A percentile compares a stretch with the other conserved stretches of the same genome.
phyloP scores from a whole-genome alignment of 1,284 basidiomycete species.

The Apiotrichum porosum region DNA sequence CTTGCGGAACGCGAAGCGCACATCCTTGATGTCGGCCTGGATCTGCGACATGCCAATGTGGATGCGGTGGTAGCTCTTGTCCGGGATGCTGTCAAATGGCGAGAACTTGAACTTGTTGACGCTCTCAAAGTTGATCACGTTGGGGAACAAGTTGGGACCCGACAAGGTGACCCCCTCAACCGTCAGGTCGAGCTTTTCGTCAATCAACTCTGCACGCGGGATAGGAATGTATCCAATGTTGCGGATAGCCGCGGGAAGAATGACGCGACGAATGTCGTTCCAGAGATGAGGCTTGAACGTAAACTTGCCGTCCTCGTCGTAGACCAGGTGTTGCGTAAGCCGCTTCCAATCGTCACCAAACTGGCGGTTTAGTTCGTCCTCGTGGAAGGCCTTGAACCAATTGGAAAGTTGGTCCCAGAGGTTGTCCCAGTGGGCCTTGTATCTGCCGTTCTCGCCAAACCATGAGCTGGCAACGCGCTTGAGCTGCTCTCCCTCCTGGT shows the following conservation, averaged over 20 bases:
- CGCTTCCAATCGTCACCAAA: slow-evolving; percentile 80
- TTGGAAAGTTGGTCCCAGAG: slow-evolving; percentile 64
- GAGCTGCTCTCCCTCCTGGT: slow-evolving; percentile 58
- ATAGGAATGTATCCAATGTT: slow-evolving; percentile 83
- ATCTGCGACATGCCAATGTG: slow-evolving; percentile 73
- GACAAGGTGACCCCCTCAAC: slow-evolving; percentile 84
- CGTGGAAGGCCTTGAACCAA: slow-evolving; percentile 78
- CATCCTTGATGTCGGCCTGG: slow-evolving; percentile 89
- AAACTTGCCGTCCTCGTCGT: slow-evolving; percentile 69
- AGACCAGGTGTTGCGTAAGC: slow-evolving; percentile 74
- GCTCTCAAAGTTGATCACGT: slow-evolving; percentile 72
- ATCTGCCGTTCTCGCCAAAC: slow-evolving; percentile 66
- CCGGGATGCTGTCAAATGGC: slow-evolving; percentile 60
- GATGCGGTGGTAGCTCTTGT: slow-evolving; percentile 62
- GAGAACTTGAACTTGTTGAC: slow-evolving; percentile 79
- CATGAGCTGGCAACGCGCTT: slow-evolving; percentile 21
- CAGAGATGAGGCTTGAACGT: slow-evolving; percentile 86
- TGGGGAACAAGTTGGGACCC: slow-evolving; percentile 58
- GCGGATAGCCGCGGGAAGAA: slow-evolving; percentile 73
- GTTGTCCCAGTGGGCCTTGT: slow-evolving; percentile 74
- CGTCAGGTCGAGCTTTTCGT: slow-evolving; percentile 77
- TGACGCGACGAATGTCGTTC: slow-evolving; percentile 74
- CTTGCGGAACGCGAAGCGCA: slow-evolving; percentile 70
- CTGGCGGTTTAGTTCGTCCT: slow-evolving; percentile 75
- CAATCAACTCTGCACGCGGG: slow-evolving; percentile 85